Conservation (phyloP, 2,329 filamentous ascomycete species). For the Fusarium nematophilum region DNA sequence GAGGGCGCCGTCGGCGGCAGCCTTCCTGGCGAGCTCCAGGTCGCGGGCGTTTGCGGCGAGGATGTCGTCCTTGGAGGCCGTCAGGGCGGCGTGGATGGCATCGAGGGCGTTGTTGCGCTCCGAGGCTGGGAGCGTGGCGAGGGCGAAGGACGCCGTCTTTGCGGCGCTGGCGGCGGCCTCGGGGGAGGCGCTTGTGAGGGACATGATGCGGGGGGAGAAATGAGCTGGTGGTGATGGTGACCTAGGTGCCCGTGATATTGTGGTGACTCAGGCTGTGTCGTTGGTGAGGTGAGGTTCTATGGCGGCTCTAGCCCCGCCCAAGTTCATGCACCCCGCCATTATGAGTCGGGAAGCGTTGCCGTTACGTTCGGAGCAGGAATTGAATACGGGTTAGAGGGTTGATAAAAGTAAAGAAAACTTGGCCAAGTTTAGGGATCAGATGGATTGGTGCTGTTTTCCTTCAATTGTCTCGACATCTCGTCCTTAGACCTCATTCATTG, state of each 20-base stretch:
- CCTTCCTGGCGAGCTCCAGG: constrained; percentile 77
- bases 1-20: constrained; percentile 79
- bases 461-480: too few species aligned
- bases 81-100: constrained; percentile 82
- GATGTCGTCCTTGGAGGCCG: constrained; percentile 76
- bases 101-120: constrained; percentile 88
- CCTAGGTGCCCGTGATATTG: constrained; percentile 3
- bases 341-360: constrained; percentile 9
- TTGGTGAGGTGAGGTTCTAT: constrained; percentile 11
- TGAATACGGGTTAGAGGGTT: background rate
- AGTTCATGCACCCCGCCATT: constrained; percentile 41
- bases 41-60: constrained; percentile 89
- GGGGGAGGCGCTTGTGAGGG: constrained; percentile 86
- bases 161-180: constrained; percentile 81
- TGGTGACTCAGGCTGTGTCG: constrained; percentile 23
- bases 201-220: constrained; percentile 68
- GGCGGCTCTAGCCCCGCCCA: constrained; percentile 31
- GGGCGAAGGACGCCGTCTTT: constrained; percentile 81
- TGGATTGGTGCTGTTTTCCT: too few species aligned
- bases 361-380: background rate
- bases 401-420: too few species aligned
- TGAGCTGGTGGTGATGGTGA: background rate
- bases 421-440: too few species aligned
- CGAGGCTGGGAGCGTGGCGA: constrained; percentile 80
- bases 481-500: too few species aligned